Conservation (phyloP, 1,284 basidiomycete species). For the Puccinia sorghi region DNA sequence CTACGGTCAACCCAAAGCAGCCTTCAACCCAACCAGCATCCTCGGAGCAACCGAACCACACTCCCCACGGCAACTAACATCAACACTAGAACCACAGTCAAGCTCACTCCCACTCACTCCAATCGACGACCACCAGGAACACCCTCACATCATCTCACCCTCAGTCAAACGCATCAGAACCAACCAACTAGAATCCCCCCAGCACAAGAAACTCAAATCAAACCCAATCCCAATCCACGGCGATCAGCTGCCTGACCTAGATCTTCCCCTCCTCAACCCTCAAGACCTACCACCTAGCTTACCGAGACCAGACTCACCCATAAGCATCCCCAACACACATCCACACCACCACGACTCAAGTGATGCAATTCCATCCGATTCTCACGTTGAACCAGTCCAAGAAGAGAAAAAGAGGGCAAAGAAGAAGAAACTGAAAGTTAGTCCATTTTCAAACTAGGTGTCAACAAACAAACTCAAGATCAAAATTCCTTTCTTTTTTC, state of each 20-base stretch:
- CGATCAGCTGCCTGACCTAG: neutral
- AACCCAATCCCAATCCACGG: neutral
- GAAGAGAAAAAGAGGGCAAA: neutral
- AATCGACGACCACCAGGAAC: neutral
- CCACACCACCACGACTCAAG: neutral
- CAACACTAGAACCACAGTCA: neutral
- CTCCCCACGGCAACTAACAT: neutral
- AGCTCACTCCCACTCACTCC: constrained; percentile 21
- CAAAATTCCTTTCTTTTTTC: neutral
- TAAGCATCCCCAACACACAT: neutral
- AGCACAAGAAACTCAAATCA: constrained; percentile 7
- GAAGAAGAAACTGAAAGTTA: constrained; percentile 34
- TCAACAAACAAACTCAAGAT: neutral
- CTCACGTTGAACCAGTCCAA: constrained; percentile 1
- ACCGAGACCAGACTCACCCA: neutral
- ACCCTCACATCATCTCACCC: neutral
- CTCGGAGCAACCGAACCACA: neutral
- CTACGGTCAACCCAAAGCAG: neutral
- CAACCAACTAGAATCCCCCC: neutral
- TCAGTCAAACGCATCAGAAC: constrained; percentile 1
- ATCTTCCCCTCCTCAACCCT: neutral
- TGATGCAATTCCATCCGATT: neutral
- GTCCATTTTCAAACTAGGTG: neutral
- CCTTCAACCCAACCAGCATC: neutral
- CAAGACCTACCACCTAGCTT: neutral